Conservation (phyloP, 352 stramenopile species). For the Phytopythium sindhum region DNA sequence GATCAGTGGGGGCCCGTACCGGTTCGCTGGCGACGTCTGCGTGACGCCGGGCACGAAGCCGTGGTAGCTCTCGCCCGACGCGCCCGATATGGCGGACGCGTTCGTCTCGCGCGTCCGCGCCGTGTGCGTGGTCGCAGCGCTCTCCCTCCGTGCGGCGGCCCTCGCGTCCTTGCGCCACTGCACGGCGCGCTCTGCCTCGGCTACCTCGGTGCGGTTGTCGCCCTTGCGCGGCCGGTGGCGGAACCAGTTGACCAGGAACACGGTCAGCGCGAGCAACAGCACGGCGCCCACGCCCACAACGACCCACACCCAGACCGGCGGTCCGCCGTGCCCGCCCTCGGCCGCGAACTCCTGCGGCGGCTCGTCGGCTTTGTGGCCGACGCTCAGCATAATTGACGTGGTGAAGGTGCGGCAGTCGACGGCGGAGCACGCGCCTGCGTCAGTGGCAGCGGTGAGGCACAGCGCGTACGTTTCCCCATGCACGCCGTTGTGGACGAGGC, state of each 20-base stretch:
- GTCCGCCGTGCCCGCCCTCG: slow-evolving; percentile 1
- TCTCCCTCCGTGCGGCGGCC: slow-evolving; percentile 9
- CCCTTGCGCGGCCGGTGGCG: slow-evolving; percentile 32
- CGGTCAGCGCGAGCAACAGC: slow-evolving; percentile 22
- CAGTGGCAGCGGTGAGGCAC: background rate
- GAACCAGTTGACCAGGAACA: slow-evolving; percentile 52
- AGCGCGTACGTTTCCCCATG: background rate
- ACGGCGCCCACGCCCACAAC: slow-evolving; percentile 31
- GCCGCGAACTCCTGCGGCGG: background rate
- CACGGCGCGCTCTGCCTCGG: slow-evolving; percentile 16
- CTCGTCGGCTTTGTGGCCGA: background rate
- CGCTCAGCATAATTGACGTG: background rate
- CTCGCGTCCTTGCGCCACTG: slow-evolving; percentile 19
- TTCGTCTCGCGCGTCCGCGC: slow-evolving; percentile 30
- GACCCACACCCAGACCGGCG: slow-evolving; percentile 35
- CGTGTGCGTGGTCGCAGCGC: slow-evolving; percentile 14
- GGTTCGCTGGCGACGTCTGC: slow-evolving; percentile 15
- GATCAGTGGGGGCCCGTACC: slow-evolving; percentile 19
- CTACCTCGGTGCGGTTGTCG: slow-evolving; percentile 29
- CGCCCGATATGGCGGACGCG: slow-evolving; percentile 38
- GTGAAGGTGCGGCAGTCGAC: background rate
- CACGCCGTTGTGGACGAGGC: background rate
- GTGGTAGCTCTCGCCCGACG: slow-evolving; percentile 41
- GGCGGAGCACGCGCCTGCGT: background rate
- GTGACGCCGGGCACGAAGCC: slow-evolving; percentile 21